Percentiles rank a stretch among this genome's conserved stretches.
These are phyloP conservation scores for Lolium perenne DNA, from an alignment of 176 grass and related monocot species.

Conservation along the genomic window DNA sequence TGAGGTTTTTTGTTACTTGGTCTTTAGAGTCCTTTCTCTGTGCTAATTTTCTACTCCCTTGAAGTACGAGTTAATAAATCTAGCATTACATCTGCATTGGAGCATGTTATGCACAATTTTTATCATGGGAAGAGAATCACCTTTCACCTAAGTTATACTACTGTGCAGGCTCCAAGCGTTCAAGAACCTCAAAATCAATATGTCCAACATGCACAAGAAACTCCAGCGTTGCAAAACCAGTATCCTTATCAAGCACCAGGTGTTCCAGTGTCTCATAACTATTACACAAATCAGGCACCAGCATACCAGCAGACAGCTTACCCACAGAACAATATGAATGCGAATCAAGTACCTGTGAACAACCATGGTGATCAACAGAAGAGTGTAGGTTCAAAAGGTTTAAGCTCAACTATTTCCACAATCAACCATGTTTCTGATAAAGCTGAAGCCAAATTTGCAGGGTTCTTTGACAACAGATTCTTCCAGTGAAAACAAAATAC, in stretches of 20 bases:
- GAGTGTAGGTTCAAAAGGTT: conserved; percentile 66
- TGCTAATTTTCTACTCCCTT: neutral
- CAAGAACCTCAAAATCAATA: conserved; percentile 54
- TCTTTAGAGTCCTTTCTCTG: neutral
- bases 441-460: conserved; percentile 59
- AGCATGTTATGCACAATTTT: conserved; percentile 40
- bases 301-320: conserved; percentile 55
- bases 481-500: conserved; percentile 78
- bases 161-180: conserved; percentile 41
- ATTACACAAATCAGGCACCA: conserved; percentile 49
- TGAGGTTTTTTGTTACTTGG: neutral
- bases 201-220: conserved; percentile 28
- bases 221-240: conserved; percentile 47
- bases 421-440: conserved; percentile 57
- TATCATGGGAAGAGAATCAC: conserved; percentile 41
- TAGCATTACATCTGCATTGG: conserved; percentile 6
- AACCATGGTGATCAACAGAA: conserved; percentile 66
- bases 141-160: conserved; percentile 34
- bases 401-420: conserved; percentile 56
- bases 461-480: conserved; percentile 40
- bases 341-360: conserved; percentile 43
- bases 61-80: neutral
- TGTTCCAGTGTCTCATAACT: conserved; percentile 42
- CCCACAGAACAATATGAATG: conserved; percentile 49
- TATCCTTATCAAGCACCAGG: conserved; percentile 40